Evolutionary conservation across 106 monocot species (phyloP), one percentile per base, ranked within the genome.

Genomic region (Allium sativum): DNA sequence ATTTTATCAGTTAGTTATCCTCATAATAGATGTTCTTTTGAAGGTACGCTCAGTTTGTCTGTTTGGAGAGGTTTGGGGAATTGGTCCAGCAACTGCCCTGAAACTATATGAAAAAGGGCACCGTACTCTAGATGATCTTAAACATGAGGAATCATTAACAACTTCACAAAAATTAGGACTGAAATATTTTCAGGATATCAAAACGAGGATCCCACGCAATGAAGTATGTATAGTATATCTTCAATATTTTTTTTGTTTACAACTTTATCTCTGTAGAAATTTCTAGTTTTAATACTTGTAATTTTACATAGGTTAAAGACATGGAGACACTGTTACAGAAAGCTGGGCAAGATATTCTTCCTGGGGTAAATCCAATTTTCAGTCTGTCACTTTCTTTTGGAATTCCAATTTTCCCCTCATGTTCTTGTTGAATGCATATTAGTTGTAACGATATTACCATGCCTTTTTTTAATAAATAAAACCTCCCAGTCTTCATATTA

Each of bases 1-100:
- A 31, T 3, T 3, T 31, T 31, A 31, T 31, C 31, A 31, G 5
- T 31, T 31, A 31, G 31, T 31, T 31, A 31, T 31, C 31, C 4
- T 31, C 31, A 31, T 31, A 31, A 31, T 31, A 31, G 31, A 31
- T 31, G 5, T 31, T 31, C 54, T 60, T 72, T 44, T 83, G 67
- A 57, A 98, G 96, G 91, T 91, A 10, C 69, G 82, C 1, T 74
- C 82, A 46, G 66, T 98, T 14, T 70, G 71, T 74, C 65, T 98
- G 45, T 92, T 98, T 71, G 91, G 85, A n/a, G 91, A 98, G 68
- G 82, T 98, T 58, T 98, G 96, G 96, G 96, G 96, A 19, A 81
- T 98, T 80, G 96, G 96, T 66, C 96, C 96, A 44, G 82, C 87
- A 48, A 98, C 96, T 67, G 96, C 96, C 57, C 66, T 91, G 48